Evolutionary conservation across 176 grass and related monocot genomes (phyloP).

Genomic region (Oropetium thomaeum): DNA sequence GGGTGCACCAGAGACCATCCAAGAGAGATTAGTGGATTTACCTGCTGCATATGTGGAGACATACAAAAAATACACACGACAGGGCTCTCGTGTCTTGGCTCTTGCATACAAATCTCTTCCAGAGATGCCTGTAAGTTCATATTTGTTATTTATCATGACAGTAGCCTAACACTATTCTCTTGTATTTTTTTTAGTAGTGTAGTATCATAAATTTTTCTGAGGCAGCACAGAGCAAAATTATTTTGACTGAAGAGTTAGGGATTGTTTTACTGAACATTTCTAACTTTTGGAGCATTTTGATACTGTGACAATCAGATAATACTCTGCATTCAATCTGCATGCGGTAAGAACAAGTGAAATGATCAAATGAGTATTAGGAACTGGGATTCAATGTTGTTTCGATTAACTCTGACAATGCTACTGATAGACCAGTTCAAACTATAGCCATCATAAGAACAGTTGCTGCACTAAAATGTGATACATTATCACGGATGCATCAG

Average conservation of each 20-base stretch:
- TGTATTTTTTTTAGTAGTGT: background rate
- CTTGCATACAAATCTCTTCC: conserved; percentile 92
- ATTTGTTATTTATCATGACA: conserved; percentile 2
- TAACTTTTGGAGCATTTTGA: background rate
- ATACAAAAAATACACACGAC: conserved; percentile 95
- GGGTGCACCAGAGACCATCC: conserved; percentile 98
- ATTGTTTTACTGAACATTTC: conserved; percentile 10
- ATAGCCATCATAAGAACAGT: background rate
- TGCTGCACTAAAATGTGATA: background rate
- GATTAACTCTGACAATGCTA: background rate
- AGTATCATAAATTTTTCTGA: conserved; percentile 1
- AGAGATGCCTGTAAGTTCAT: conserved; percentile 88
- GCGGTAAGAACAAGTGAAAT: background rate
- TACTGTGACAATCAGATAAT: conserved; percentile 6
- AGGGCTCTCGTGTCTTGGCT: conserved; percentile 93
- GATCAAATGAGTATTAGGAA: background rate
- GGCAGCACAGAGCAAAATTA: background rate
- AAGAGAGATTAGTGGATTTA: conserved; percentile 85
- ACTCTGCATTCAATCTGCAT: conserved; percentile 3
- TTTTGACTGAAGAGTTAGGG: background rate
- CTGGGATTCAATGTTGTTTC: conserved; percentile 10
- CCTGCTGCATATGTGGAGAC: conserved; percentile 88
- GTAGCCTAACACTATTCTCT: background rate
- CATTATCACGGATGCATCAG: background rate
- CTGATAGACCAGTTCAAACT: conserved; percentile 5